Evolutionary conservation across 805 yeast species (phyloP).

Genomic region (Yueomyces sp.): DNA sequence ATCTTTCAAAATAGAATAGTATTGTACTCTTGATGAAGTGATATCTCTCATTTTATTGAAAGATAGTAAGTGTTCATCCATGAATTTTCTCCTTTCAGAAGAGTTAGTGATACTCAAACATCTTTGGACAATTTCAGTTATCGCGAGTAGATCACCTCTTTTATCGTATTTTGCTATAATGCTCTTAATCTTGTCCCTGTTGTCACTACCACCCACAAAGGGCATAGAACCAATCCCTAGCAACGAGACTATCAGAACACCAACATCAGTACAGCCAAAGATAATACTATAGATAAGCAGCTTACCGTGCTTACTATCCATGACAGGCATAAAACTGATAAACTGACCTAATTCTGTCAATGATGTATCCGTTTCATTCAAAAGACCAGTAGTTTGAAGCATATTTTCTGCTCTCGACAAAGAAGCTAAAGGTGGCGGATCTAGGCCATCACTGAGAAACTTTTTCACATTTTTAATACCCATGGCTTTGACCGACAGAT

Average conservation of each 20-base stretch:
- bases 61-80: slow-evolving; percentile 48
- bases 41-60: slow-evolving; percentile 57
- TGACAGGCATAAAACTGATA: slow-evolving; percentile 67
- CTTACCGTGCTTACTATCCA: slow-evolving; percentile 77
- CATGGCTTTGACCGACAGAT: slow-evolving; percentile 78
- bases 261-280: slow-evolving; percentile 67
- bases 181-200: slow-evolving; percentile 48
- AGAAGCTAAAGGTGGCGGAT: slow-evolving; percentile 48
- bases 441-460: slow-evolving; percentile 65
- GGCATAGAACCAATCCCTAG: slow-evolving; percentile 57
- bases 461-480: slow-evolving; percentile 59
- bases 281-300: slow-evolving; percentile 65
- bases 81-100: slow-evolving; percentile 28
- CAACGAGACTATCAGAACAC: slow-evolving; percentile 72
- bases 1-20: slow-evolving; percentile 56
- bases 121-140: slow-evolving; percentile 42
- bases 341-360: slow-evolving; percentile 72
- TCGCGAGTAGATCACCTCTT: slow-evolving; percentile 66
- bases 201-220: slow-evolving; percentile 47
- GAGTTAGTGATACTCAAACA: slow-evolving; percentile 27
- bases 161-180: slow-evolving; percentile 21
- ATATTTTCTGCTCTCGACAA: slow-evolving; percentile 29
- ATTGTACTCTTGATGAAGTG: slow-evolving; percentile 56
- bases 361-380: slow-evolving; percentile 29
- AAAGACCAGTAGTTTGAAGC: slow-evolving; percentile 62